Conservation (phyloP, 495 filamentous ascomycete genomes). For the Neurospora sp. region DNA sequence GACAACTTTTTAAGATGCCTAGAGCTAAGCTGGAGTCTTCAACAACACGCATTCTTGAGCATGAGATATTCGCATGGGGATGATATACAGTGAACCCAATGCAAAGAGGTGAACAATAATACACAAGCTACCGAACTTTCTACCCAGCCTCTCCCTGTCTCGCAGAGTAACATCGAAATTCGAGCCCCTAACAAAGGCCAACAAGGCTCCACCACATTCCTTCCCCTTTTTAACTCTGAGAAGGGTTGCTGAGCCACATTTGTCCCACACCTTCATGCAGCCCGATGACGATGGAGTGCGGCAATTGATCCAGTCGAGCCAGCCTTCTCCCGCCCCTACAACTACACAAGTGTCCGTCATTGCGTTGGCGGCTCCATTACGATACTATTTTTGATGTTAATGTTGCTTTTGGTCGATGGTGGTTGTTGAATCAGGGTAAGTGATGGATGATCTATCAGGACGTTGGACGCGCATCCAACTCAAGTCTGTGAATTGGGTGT, state of each 20-base stretch:
- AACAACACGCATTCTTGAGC: background rate
- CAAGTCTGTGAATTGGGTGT: background rate
- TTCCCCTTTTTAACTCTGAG: background rate
- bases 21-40: background rate
- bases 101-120: background rate
- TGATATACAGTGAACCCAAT: background rate
- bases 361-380: background rate
- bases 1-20: background rate
- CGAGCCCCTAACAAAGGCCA: background rate
- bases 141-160: background rate
- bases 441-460: background rate
- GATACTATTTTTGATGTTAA: background rate
- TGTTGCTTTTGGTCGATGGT: background rate
- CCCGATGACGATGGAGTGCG: background rate
- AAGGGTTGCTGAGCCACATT: background rate
- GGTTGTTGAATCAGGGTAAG: background rate
- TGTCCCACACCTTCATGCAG: background rate
- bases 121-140: background rate
- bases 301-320: background rate
- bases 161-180: background rate
- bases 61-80: background rate
- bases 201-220: background rate
- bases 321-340: background rate
- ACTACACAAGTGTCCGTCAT: background rate
- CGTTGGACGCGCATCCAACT: background rate